phyloP scores from a whole-genome alignment of 2,329 filamentous ascomycete species.

The Xylariaceae sp. region DNA sequence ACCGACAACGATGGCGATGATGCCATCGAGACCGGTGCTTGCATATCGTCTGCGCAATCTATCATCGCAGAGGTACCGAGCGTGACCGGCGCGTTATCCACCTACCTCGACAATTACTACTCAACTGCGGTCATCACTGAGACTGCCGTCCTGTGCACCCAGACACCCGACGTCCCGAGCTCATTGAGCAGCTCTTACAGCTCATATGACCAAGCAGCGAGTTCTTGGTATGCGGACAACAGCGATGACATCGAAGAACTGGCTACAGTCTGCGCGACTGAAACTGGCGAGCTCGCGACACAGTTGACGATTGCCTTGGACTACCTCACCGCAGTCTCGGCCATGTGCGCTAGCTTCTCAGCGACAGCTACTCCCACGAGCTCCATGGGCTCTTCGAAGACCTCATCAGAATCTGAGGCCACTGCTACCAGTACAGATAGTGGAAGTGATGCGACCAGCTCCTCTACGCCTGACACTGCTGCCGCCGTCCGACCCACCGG shows the following conservation, averaged over 20 bases:
- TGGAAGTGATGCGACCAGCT: background rate
- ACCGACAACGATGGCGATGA: background rate
- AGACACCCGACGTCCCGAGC: slow-evolving; percentile 8
- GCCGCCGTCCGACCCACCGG: slow-evolving; percentile 19
- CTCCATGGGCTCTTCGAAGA: background rate
- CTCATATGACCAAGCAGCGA: slow-evolving; percentile 14
- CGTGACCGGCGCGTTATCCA: slow-evolving; percentile 1
- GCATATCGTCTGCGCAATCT: slow-evolving; percentile 1
- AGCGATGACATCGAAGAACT: slow-evolving; percentile 8
- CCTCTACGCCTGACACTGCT: slow-evolving; percentile 7
- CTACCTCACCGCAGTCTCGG: slow-evolving; percentile 4
- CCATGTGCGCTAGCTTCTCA: slow-evolving; percentile 2
- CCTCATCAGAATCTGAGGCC: background rate
- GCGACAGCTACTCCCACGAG: background rate
- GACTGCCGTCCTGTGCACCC: slow-evolving; percentile 2
- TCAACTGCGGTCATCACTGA: slow-evolving; percentile 1
- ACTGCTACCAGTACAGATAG: background rate
- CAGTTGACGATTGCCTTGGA: slow-evolving; percentile 4
- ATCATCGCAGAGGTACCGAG: slow-evolving; percentile 9
- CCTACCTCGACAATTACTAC: slow-evolving; percentile 9
- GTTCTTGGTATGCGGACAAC: slow-evolving; percentile 15
- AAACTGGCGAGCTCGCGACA: slow-evolving; percentile 6
- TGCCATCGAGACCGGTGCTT: slow-evolving; percentile 3
- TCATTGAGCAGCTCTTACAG: slow-evolving; percentile 12
- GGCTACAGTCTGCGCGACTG: background rate